These are phyloP conservation scores for Heritiera littoralis DNA, from an alignment of 345 rosid species.

Conservation along the genomic window DNA sequence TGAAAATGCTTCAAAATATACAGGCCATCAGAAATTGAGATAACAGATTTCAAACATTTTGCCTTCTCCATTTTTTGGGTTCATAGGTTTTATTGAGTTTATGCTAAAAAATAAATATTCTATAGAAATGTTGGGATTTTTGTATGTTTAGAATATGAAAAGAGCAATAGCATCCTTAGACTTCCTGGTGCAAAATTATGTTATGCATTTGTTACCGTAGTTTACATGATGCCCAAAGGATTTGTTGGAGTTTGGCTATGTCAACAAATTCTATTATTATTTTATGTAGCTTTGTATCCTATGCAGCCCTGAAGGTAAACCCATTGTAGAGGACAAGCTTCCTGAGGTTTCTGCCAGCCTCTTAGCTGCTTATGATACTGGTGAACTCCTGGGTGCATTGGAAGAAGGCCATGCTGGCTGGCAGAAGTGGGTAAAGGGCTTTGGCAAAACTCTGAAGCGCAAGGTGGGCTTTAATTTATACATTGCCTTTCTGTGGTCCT, in stretches of 20 bases:
- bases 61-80: not conserved
- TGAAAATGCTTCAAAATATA: not conserved
- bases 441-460: slow-evolving; percentile 76
- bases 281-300: not conserved
- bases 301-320: slow-evolving; percentile 71
- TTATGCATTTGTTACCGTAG: not conserved
- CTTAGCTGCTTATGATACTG: slow-evolving; percentile 80
- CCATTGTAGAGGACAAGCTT: slow-evolving; percentile 66
- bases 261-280: not conserved
- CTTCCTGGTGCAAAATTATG: not conserved
- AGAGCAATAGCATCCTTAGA: not conserved
- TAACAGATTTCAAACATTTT: not conserved
- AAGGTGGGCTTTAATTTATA: slow-evolving; percentile 48
- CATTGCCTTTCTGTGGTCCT: not conserved
- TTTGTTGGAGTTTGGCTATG: not conserved
- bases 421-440: slow-evolving; percentile 92
- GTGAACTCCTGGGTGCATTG: slow-evolving; percentile 65
- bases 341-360: slow-evolving; percentile 67
- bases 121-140: not conserved
- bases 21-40: not conserved
- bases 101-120: not conserved
- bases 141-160: not conserved
- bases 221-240: not conserved
- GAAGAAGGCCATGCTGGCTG: slow-evolving; percentile 79
- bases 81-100: not conserved